A percentile compares a stretch with the other conserved stretches of the same genome.
phyloP scores from a whole-genome alignment of 257 asterid species.

The Penstemon eatonii region DNA sequence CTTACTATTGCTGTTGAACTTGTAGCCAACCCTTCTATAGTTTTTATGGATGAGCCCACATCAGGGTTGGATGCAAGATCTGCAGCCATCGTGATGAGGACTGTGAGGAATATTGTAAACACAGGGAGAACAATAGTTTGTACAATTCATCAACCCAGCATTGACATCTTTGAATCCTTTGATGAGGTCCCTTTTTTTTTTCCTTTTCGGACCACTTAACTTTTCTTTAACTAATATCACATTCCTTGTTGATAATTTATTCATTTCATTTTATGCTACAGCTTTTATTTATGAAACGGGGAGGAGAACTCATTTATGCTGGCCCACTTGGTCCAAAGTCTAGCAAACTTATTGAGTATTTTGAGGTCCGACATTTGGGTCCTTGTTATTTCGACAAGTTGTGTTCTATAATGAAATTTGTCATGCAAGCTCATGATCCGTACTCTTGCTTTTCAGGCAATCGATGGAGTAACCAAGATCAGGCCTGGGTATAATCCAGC shows the following conservation, averaged over 20 bases:
- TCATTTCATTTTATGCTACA: conserved; percentile 40
- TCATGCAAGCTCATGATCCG: conserved; percentile 12
- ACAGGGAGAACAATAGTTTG: conserved; percentile 97
- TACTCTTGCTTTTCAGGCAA: conserved; percentile 45
- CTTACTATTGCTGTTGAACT: conserved; percentile 95
- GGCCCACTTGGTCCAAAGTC: conserved; percentile 93
- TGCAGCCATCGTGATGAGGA: conserved; percentile 98
- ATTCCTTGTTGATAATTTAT: conserved; percentile 28
- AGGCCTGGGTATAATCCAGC: conserved; percentile 90
- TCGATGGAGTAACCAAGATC: conserved; percentile 75
- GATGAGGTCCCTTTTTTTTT: conserved; percentile 69
- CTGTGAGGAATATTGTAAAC: conserved; percentile 90
- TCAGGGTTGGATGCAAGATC: conserved; percentile 97
- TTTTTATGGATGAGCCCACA: conserved; percentile 96
- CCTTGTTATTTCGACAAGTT: conserved; percentile 18
- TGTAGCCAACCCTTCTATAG: conserved; percentile 90
- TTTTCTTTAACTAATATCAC: not conserved
- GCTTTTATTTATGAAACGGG: conserved; percentile 93
- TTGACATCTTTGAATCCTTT: conserved; percentile 94
- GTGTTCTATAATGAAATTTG: conserved; percentile 20
- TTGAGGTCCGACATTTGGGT: conserved; percentile 57
- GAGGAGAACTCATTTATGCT: conserved; percentile 94
- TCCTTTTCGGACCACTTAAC: conserved; percentile 7
- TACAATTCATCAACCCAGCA: conserved; percentile 97
- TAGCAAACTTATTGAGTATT: conserved; percentile 69